Evolutionary conservation across 169 alveolate species (phyloP).

Genomic region (Babesia caballi): DNA sequence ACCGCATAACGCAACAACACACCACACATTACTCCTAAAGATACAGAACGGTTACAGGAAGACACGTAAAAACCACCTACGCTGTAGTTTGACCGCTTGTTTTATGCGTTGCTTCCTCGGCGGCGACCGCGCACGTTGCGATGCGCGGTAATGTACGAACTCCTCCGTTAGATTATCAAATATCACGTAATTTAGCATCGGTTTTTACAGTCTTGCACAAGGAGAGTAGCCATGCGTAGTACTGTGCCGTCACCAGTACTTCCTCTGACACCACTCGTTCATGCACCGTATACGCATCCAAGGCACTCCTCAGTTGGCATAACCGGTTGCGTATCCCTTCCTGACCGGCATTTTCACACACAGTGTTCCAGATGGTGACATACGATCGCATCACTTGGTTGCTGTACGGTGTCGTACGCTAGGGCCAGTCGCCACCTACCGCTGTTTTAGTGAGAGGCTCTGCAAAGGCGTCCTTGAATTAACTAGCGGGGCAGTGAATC

Average conservation of each 20-base stretch:
- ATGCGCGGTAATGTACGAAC: conserved; percentile 23
- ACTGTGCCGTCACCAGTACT: neutral
- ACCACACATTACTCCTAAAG: neutral
- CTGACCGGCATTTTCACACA: neutral
- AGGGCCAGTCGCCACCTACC: neutral
- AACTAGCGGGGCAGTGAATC: neutral
- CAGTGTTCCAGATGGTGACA: neutral
- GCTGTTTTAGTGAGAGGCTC: neutral
- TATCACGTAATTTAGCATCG: conserved; percentile 33
- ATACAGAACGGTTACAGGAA: neutral
- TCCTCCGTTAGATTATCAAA: conserved; percentile 58
- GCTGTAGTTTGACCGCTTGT: conserved; percentile 31
- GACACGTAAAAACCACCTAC: conserved; percentile 2
- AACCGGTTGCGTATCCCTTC: neutral
- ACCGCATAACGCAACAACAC: too few relatives aligned
- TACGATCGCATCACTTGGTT: neutral
- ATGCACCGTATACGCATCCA: neutral
- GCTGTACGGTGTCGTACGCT: neutral
- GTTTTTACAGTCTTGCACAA: neutral
- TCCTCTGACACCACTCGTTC: neutral
- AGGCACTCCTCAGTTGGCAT: neutral
- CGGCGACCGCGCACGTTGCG: conserved; percentile 42
- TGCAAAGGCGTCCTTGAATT: neutral
- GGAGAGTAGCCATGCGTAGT: conserved; percentile 3
- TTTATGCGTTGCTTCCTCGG: conserved; percentile 55